phyloP scores from a whole-genome alignment of 139 green algal species.

The Monoraphidium neglectum region DNA sequence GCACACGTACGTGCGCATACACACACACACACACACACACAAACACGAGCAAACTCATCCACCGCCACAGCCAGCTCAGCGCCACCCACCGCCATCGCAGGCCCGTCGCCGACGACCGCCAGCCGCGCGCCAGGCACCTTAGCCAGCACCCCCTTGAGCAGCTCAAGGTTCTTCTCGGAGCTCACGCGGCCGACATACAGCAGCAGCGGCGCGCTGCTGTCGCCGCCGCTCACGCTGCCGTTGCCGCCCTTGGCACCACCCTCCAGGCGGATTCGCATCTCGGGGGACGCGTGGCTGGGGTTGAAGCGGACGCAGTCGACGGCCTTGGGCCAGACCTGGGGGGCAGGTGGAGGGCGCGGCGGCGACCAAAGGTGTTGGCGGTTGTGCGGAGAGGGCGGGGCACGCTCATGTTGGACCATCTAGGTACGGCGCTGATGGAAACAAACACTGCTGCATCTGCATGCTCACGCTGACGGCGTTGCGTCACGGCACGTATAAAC shows the following conservation, averaged over 20 bases:
- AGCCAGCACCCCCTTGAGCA: slow-evolving; percentile 68
- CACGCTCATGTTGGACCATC: too few relatives aligned
- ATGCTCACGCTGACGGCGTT: too few relatives aligned
- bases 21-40: not conserved
- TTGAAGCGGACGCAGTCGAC: not conserved
- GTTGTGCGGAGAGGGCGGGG: too few relatives aligned
- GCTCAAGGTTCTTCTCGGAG: slow-evolving; percentile 77
- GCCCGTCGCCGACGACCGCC: slow-evolving; percentile 91
- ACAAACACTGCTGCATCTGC: too few relatives aligned
- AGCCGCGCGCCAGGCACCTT: slow-evolving; percentile 52
- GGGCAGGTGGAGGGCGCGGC: too few relatives aligned
- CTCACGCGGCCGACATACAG: slow-evolving; percentile 91
- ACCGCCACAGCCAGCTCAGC: not conserved
- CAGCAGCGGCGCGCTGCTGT: slow-evolving; percentile 57
- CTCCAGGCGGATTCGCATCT: not conserved
- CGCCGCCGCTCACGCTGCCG: not conserved
- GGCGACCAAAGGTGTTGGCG: too few relatives aligned
- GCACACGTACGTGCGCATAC: too few relatives aligned
- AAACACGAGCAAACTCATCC: not conserved
- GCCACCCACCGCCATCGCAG: slow-evolving; percentile 31
- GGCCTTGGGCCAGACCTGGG: not conserved
- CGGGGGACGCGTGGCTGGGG: not conserved
- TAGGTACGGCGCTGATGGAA: too few relatives aligned
- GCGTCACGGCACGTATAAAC: too few relatives aligned
- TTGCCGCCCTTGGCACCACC: not conserved